Evolutionary conservation across 2,329 filamentous ascomycete genomes (phyloP).

Genomic region (Furcasterigmium furcatum): DNA sequence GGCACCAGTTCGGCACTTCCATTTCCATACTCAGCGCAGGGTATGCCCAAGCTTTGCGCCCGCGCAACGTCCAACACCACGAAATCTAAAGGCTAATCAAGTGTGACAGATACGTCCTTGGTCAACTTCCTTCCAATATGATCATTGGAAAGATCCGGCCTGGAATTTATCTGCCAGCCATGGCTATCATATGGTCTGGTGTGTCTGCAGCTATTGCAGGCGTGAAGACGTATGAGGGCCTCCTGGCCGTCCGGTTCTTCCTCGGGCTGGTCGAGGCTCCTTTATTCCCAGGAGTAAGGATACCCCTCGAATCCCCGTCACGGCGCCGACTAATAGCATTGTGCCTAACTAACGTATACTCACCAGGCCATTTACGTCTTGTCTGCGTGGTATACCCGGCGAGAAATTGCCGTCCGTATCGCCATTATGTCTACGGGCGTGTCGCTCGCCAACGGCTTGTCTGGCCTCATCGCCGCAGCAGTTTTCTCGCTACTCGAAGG

Average conservation of each 20-base stretch:
- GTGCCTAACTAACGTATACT: conserved; percentile 11
- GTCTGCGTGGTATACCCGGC: conserved; percentile 50
- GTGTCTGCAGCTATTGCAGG: conserved; percentile 34
- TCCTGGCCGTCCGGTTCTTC: conserved; percentile 31
- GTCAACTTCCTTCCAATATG: no score
- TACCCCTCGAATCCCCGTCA: no score
- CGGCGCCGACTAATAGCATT: no score
- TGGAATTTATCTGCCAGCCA: conserved; percentile 3
- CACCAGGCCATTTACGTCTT: conserved; percentile 34
- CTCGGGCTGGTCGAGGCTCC: conserved; percentile 31
- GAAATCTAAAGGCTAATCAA: no score
- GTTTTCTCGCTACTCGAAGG: conserved; percentile 28
- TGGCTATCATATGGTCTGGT: conserved; percentile 23
- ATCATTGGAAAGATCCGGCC: conserved; percentile 1
- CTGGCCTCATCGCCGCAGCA: conserved; percentile 38
- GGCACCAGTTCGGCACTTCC: no score
- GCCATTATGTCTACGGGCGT: conserved; percentile 40
- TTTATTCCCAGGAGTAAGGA: no score
- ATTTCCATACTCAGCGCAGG: no score
- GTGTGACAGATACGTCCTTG: conserved; percentile 1
- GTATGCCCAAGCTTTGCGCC: no score
- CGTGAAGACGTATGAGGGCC: conserved; percentile 32
- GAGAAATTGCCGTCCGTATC: conserved; percentile 37
- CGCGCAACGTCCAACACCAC: no score
- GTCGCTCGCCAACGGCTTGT: conserved; percentile 30